Evolutionary conservation across 495 filamentous ascomycete genomes (phyloP).

Genomic region (Cetradonia linearis): DNA sequence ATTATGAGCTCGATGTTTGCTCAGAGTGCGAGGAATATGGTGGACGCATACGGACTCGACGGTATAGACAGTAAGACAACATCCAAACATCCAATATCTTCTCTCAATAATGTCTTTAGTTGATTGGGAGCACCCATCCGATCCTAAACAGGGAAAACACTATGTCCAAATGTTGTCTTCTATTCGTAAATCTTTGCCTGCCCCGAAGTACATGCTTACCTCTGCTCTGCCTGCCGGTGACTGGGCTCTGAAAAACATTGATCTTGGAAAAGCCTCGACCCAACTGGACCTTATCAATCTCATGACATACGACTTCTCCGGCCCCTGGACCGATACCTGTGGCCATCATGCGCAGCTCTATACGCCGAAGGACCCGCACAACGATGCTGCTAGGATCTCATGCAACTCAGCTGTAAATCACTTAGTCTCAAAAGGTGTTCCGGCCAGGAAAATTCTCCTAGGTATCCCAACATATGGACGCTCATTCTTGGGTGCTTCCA

Average conservation of each 20-base stretch:
- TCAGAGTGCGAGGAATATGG: slow-evolving; percentile 55
- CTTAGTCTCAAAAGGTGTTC: slow-evolving; percentile 55
- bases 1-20: slow-evolving; percentile 60
- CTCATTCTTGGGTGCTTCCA: slow-evolving; percentile 60
- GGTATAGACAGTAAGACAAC: slow-evolving; percentile 65
- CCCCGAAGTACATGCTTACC: slow-evolving; percentile 65
- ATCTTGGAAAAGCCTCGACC: slow-evolving; percentile 51
- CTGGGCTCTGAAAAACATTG: slow-evolving; percentile 66
- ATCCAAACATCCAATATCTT: neutral
- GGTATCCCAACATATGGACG: slow-evolving; percentile 75
- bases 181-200: slow-evolving; percentile 60
- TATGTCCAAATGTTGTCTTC: slow-evolving; percentile 62
- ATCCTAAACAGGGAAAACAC: slow-evolving; percentile 56
- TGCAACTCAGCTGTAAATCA: slow-evolving; percentile 58
- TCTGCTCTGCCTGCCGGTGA: slow-evolving; percentile 71
- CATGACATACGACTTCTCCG: slow-evolving; percentile 83
- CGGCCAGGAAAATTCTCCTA: slow-evolving; percentile 62
- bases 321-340: slow-evolving; percentile 57
- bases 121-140: slow-evolving; percentile 81
- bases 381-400: slow-evolving; percentile 45
- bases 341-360: slow-evolving; percentile 79
- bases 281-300: slow-evolving; percentile 75
- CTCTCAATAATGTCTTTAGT: slow-evolving; percentile 40
- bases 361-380: slow-evolving; percentile 40
- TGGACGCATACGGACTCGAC: slow-evolving; percentile 68